These are phyloP conservation scores for Ceratocystis diversiconidia DNA, from an alignment of 2,329 filamentous ascomycete genomes.

Conservation along the genomic window DNA sequence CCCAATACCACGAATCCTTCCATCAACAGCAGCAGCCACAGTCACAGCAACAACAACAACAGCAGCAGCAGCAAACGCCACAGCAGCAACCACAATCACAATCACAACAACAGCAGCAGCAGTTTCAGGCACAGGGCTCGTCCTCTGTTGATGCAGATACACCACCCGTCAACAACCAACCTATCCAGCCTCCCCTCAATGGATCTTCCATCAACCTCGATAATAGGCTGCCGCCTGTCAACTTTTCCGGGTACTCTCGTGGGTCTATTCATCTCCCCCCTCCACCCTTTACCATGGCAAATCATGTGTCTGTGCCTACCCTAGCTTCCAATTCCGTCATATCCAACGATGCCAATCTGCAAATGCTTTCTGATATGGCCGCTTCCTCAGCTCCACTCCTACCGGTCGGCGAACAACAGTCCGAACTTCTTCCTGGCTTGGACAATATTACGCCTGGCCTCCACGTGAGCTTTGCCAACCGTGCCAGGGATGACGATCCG, in stretches of 20 bases:
- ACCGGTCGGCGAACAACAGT: constrained; percentile 3
- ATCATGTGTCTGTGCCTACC: constrained; percentile 4
- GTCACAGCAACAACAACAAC: background rate
- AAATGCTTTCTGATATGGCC: constrained; percentile 12
- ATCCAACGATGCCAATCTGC: constrained; percentile 8
- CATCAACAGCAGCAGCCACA: constrained; percentile 1
- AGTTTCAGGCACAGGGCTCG: background rate
- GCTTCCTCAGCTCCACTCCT: constrained; percentile 9
- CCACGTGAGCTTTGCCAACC: constrained; percentile 1
- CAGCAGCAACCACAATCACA: background rate
- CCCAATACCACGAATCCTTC: constrained; percentile 4
- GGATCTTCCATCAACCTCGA: constrained; percentile 10
- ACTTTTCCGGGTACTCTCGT: background rate
- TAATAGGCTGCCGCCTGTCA: background rate
- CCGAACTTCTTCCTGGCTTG: constrained; percentile 6
- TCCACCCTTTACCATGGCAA: constrained; percentile 11
- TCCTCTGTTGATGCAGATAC: background rate
- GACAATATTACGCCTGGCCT: constrained; percentile 6
- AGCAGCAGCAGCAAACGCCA: background rate
- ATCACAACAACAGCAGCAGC: background rate
- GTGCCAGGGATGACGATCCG: background rate
- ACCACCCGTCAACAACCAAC: background rate
- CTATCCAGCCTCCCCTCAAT: constrained; percentile 2
- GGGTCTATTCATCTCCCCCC: constrained; percentile 1
- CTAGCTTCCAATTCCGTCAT: constrained; percentile 7